Evolutionary conservation across 106 monocot species (phyloP).

Genomic region (Allium fistulosum): DNA sequence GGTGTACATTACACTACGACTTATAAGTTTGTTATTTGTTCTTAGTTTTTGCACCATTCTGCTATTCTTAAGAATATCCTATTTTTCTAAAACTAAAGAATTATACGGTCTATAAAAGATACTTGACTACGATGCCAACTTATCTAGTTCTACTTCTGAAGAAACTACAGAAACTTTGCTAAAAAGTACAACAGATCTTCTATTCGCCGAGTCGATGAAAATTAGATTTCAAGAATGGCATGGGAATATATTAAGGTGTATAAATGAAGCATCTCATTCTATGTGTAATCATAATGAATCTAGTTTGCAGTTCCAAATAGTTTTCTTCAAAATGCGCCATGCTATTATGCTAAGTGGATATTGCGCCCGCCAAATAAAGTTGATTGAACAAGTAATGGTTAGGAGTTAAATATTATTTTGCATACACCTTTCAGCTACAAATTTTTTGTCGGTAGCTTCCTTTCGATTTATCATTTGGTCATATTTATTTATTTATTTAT

Average conservation of each 20-base stretch:
- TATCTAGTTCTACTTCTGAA: constrained; percentile 10
- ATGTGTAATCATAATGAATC: constrained; percentile 13
- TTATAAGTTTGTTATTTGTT: no score
- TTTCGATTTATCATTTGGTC: no score
- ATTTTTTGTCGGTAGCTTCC: no score
- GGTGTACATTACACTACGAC: no score
- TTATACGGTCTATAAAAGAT: constrained; percentile 39
- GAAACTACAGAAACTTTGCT: constrained; percentile 41
- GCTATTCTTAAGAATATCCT: constrained; percentile 89
- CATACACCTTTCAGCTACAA: no score
- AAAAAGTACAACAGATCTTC: constrained; percentile 59
- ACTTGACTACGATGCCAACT: constrained; percentile 13
- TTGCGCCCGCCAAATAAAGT: constrained; percentile 60
- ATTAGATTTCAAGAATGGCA: constrained; percentile 75
- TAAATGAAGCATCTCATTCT: constrained; percentile 2
- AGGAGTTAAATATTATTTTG: no score
- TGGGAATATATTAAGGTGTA: constrained; percentile 27
- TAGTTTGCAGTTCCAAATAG: constrained; percentile 41
- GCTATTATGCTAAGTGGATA: constrained; percentile 72
- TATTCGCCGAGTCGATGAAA: constrained; percentile 86
- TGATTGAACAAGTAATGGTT: constrained; percentile 90
- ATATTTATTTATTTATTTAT: no score
- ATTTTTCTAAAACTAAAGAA: constrained; percentile 92
- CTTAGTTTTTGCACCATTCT: constrained; percentile 43
- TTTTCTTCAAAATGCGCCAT: constrained; percentile 82